Conservation (phyloP, 1,139 yeast species). For the Lodderomyces theae region DNA sequence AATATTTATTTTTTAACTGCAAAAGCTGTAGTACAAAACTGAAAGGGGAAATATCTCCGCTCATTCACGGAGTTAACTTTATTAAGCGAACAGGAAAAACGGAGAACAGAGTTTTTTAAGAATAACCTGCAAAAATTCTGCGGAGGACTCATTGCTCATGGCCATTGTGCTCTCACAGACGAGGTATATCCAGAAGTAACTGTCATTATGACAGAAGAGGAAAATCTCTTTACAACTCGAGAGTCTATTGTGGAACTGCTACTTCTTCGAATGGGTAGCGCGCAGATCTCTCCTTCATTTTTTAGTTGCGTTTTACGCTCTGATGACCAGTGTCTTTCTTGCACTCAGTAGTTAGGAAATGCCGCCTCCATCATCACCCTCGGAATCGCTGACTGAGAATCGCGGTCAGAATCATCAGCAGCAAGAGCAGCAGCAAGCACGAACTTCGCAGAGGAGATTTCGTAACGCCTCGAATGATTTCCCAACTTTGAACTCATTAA, state of each 20-base stretch:
- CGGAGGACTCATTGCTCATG: too few relatives aligned
- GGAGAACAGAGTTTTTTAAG: too few relatives aligned
- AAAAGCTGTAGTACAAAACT: not conserved
- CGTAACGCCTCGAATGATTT: conserved; percentile 9
- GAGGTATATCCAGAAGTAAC: too few relatives aligned
- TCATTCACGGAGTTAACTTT: not conserved
- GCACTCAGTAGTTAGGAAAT: not conserved
- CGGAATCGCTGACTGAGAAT: not conserved
- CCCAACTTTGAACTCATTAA: conserved; percentile 13
- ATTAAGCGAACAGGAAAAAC: too few relatives aligned
- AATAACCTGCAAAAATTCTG: too few relatives aligned
- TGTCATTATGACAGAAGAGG: too few relatives aligned
- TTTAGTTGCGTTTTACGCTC: not conserved
- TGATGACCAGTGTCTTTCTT: not conserved
- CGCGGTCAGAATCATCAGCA: not conserved
- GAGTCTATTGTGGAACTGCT: too few relatives aligned
- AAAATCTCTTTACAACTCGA: too few relatives aligned
- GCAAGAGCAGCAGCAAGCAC: not conserved
- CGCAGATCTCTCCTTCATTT: not conserved
- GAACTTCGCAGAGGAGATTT: conserved; percentile 8
- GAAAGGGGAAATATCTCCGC: not conserved
- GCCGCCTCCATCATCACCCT: conserved; percentile 4
- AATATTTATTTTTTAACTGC: too few relatives aligned
- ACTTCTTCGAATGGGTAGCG: too few relatives aligned
- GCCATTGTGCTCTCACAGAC: too few relatives aligned